Base-by-base conservation (phyloP, 2,329 filamentous ascomycete genomes). In the Neodidymelliopsis sp. region DNA sequence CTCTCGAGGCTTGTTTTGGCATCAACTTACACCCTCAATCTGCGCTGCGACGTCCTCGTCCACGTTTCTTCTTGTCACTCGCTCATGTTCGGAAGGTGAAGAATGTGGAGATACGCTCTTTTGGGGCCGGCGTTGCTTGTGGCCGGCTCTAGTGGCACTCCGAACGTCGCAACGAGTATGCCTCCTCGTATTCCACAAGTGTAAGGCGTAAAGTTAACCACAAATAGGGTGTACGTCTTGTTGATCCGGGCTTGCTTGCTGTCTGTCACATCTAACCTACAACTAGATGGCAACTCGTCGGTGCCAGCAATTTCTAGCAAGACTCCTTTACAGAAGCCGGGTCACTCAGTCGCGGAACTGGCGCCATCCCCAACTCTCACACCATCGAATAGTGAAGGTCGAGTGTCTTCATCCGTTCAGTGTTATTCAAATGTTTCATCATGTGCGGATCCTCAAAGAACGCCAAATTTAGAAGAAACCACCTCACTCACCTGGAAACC, bases 71-170 rank as follows among this genome's bases (percentile, higher is more conserved):
- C 57, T 8, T 31, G 35, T 35, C 47, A 37, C 30, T 50, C 40
- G 40, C 38, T 50, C 35, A 50, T 50, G 54, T 55, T 29, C 37
- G 48, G 40, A 49, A 35, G 31, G 22, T 38, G 38, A 53, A 63
- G 19, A 11, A 69, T 70, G 67, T 54, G 61, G 57, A 61, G 34
- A 27, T 44, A 45, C 27, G 45, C 56, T 22, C 39, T 68, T 12
- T 45, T 66, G 18, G 50, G 57, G 15, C 20, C 47, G 22, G 47
- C 24, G 30, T 45, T 27, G 45, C 41, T 65, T 23, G 62, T 55
- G 39, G 50, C 47, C 38, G 56, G 45, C 41, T 50, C 52, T 22
- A 36, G 44, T 19, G 50, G 45, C 41, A 54, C 39, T 22, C 48
- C 52, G 2, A 29, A 48, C 15, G 34, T 42, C 19, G 33, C 20